Base-by-base conservation (phyloP, 805 yeast genomes). In the Myxozyma neotropica region DNA sequence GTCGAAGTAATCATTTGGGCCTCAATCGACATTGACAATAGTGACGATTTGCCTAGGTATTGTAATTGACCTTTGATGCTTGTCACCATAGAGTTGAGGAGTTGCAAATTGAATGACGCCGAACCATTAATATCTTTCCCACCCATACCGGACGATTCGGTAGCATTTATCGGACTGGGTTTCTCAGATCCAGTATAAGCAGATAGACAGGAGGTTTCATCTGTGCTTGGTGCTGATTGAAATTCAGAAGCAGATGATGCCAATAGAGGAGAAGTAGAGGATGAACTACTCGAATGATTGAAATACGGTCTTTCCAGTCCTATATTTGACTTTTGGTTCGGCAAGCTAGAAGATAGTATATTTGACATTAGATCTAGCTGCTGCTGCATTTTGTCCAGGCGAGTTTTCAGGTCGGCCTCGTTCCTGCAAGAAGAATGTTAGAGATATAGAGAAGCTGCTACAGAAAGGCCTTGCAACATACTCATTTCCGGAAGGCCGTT, bases 1-100 rank as follows among this genome's bases (percentile, higher is more conserved):
- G 52, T 15, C 17, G 48, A 42, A 21, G 57, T 36, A 19, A 53
- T 19, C 1, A 58, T 15, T 24, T 58, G 62, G 10, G 62, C 58
- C 3, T 58, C 62, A 15, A 58, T 53, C 19, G 58, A 51, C 62
- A 58, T 58, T 24, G 62, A 52, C 13, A 58, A 50, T 39, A 58
- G n/a, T 15, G 62, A 58, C 13, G 62, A 58, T 38, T 50, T 53
- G 23, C 62, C 62, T 15, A 58, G 38, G 42, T 45, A 42, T 21
- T 53, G 62, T 13, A 54, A 26, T 36, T 54, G 62, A 7, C 55
- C 62, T 40, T 46, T 48, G 24, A 48, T 44, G 23, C 43, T 54
- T 17, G 58, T 43, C 27, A 54, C 55, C 19, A 54, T 26, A 6
- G 62, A 58, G 39, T 24, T 48, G 15, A 58, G 39, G 17, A 24